Conservation (phyloP, 108 stramenopile genomes). For the Discostella stelligeroides region DNA sequence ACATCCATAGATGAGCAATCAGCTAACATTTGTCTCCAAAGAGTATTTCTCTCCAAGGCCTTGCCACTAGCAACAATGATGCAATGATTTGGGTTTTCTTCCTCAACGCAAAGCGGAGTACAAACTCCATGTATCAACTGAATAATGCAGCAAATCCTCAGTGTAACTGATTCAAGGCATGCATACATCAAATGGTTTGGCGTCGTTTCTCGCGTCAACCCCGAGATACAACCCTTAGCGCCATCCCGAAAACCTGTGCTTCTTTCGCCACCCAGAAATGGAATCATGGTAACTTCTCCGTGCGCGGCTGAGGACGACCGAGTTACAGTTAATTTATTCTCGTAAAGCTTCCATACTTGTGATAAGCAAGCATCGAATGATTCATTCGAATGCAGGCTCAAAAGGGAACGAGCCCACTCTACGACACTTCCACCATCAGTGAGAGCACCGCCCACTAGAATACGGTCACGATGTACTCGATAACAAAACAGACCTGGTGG, state of each 20-base stretch:
- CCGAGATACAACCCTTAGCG: constrained; percentile 68
- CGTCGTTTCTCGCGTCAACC: constrained; percentile 74
- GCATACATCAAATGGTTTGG: constrained; percentile 60
- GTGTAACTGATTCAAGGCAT: constrained; percentile 70
- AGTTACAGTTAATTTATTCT: not conserved
- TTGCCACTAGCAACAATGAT: constrained; percentile 75
- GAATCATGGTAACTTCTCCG: constrained; percentile 49
- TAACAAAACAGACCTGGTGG: constrained; percentile 81
- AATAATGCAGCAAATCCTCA: constrained; percentile 65
- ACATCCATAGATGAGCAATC: constrained; percentile 65
- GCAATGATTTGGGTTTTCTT: not conserved
- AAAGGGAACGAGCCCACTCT: constrained; percentile 69
- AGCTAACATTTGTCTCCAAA: constrained; percentile 83
- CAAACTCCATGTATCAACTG: constrained; percentile 42
- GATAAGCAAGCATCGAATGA: constrained; percentile 56
- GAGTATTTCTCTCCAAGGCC: constrained; percentile 70
- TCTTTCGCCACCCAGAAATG: constrained; percentile 81
- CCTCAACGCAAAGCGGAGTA: not conserved
- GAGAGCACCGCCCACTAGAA: constrained; percentile 80
- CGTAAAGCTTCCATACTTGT: constrained; percentile 35
- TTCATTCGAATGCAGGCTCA: constrained; percentile 54
- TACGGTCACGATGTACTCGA: constrained; percentile 61
- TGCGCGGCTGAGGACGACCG: not conserved
- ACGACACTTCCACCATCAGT: constrained; percentile 86
- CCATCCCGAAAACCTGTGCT: constrained; percentile 80